Evolutionary conservation across 192 early-diverging fungal species (phyloP), one percentile per base, ranked within the genome.

Genomic region (Rhizophagus prolifer): DNA sequence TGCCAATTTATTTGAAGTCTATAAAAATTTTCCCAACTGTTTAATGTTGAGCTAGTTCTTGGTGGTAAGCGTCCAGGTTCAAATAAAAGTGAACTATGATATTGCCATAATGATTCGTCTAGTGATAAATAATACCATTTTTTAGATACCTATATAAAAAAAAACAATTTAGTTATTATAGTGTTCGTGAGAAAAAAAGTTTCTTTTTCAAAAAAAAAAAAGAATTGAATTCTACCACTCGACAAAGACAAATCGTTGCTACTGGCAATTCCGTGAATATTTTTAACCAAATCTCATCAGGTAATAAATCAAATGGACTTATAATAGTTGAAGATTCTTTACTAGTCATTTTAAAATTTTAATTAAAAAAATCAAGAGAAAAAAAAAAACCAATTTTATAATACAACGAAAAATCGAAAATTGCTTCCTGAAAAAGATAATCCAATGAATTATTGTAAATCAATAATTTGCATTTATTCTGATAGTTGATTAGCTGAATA

Each of bases 11-110:
- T 8, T 70, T 70, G 69, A 26, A 70, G n/a, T 2, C 69, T 30
- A 23, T 47, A 70, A 47, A 70, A 38, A 2, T 12, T 70, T 70
- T 70, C 46, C 69, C 69, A 70, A n/a, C 69, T 62, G 25, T 62
- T 25, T 28, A 26, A 26, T 12, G 61, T 62, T 62, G 61, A 62
- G 9, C 61, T 62, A 21, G 61, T 62, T 62, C 61, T 62, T 26
- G 61, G 61, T 62, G 61, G 61, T 23, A 62, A 28, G 25, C 26
- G 13, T 13, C 26, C 61, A 23, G 61, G 26, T 28, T 12, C 2
- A 28, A 62, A 26, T 28, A 62, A 28, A 26, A 0, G 6, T 62
- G 23, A 23, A 28, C 69, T 25, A 70, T 47, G 9, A 50, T 54
- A 21, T 41, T 47, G 69, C 69, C 69, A 70, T 41, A 70, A 26